Evolutionary conservation across 768 basidiomycete species (phyloP), one percentile per base, ranked within the genome.

Genomic region (Phanerochaete sordida): DNA sequence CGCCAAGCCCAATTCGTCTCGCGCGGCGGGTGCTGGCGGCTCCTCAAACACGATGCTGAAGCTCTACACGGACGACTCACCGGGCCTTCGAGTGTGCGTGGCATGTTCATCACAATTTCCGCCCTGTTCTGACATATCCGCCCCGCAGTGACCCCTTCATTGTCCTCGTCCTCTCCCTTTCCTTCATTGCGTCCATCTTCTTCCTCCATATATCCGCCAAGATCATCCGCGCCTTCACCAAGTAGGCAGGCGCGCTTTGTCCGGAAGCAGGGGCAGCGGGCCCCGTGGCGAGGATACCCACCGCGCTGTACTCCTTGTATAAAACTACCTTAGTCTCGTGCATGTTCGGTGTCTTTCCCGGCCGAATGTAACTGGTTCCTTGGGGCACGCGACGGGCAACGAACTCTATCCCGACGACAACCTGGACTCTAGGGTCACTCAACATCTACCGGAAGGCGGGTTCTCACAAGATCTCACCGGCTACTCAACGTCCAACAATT

Each of bases 11-110:
- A 95, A 94, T 71, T 95, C 93, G 1, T 74, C 88, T 30, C 88
- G 95, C 60, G 88, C 94, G 43, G 94, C 95, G 27, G 95, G 96
- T 44, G 94, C 94, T 59, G 97, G 97, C 56, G 97, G 97, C 57
- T 95, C 92, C 37, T 93, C 90, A 59, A 96, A 93, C 79, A 99
- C 97, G 59, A 98, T 99, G 97, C 84, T 99, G 70, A 94, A 93
- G 77, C 82, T 99, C 3, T 98, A 98, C 84, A 98, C 97, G 39
- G 96, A 98, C 72, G 97, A 98, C 71, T 95, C 95, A 60, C 93
- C 93, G 49, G 97, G 97, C 24, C 83, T 99, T 57, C 86, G 95
- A 82, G 93, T 99, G 97, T 98, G 73, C 73, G 95, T 89, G 37
- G 49, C 56, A 26, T 55, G 58, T 30, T 27, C 16, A 55, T 39